A percentile compares a stretch with the other conserved stretches of the same genome.
Evolutionary conservation across 129 eudicot species (phyloP).

Genomic region (Deinandra increscens): DNA sequence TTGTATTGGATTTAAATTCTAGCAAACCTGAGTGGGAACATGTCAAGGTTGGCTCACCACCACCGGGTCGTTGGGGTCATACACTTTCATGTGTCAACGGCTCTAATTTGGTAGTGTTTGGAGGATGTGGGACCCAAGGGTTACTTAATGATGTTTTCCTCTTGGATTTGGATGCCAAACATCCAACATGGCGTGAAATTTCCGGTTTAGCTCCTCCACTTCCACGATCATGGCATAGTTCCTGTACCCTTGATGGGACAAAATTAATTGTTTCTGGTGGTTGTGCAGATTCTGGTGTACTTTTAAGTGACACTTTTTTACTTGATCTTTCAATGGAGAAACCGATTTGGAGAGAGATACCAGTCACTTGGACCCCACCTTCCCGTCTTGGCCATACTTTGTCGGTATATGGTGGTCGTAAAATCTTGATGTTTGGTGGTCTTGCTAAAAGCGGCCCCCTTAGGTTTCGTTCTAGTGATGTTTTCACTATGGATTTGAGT

Average conservation of each 20-base stretch:
- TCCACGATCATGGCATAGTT: conserved; percentile 97
- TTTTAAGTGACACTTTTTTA: conserved; percentile 75
- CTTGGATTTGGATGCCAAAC: conserved; percentile 83
- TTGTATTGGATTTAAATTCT: conserved; percentile 75
- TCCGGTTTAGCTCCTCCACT: conserved; percentile 87
- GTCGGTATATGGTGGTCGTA: conserved; percentile 88
- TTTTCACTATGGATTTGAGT: conserved; percentile 60
- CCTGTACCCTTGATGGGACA: conserved; percentile 89
- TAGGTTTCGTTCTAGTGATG: conserved; percentile 69
- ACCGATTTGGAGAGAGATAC: conserved; percentile 89
- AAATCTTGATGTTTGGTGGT: conserved; percentile 93
- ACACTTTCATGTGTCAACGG: conserved; percentile 85
- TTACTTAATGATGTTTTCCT: conserved; percentile 82
- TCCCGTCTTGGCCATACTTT: conserved; percentile 88
- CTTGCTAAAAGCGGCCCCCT: conserved; percentile 95
- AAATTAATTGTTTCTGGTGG: conserved; percentile 92
- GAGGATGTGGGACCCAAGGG: conserved; percentile 91
- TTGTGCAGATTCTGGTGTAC: conserved; percentile 94
- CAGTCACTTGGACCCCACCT: conserved; percentile 89
- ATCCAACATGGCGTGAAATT: conserved; percentile 92
- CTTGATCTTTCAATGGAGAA: conserved; percentile 83
- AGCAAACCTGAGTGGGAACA: conserved; percentile 84
- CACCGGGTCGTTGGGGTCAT: conserved; percentile 99
- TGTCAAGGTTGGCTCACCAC: conserved; percentile 78
- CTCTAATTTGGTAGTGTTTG: conserved; percentile 78